Base-by-base conservation (phyloP, 176 grass and related monocot genomes). In the Oryza glaberrima region DNA sequence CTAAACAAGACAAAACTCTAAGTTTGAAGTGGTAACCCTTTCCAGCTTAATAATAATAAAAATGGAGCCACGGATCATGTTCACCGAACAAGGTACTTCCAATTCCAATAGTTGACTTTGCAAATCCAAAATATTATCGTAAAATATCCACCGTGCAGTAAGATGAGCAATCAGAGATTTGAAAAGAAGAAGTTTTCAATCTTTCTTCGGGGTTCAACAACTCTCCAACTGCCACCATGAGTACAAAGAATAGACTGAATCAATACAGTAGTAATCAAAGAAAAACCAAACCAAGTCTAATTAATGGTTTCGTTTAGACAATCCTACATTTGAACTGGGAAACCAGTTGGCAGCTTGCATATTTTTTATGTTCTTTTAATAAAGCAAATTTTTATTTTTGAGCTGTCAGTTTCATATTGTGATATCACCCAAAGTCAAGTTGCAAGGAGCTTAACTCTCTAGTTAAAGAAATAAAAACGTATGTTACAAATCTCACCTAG, bases 311-410 rank as follows among this genome's bases (percentile, higher is more conserved):
- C 14, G 0, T 7, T 28, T 15, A 65, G 20, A 44, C 13, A 17
- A 56, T 38, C 26, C 3, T 73, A 40, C 25, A 61, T 19, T 69
- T 70, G 48, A 87, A 36, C 70, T 87, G 78, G 43, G 71, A 82
- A 48, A 44, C 49, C 66, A 82, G 61, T 61, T 61, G 73, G 45
- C 40, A 8, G 34, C 3, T 38, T 5, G 8, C 17, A 82, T 41
- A 56, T 49, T 14, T 14, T 49, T 32, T 32, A 32, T 32, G 30
- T 32, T 32, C 30, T 32, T 32, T 49, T 49, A 4, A 49, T 15
- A 15, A 49, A 49, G 0, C 3, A 48, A 15, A 40, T 40, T 54
- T 61, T n/a, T 36, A 44, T 61, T 46, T 68, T 41, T 23, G 5
- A 47, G 13, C 13, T 47, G 85, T 86, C 43, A 47, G 20, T 64